A percentile compares a stretch with the other conserved stretches of the same genome.
Evolutionary conservation across 805 yeast species (phyloP).

Genomic region (Candida takata): DNA sequence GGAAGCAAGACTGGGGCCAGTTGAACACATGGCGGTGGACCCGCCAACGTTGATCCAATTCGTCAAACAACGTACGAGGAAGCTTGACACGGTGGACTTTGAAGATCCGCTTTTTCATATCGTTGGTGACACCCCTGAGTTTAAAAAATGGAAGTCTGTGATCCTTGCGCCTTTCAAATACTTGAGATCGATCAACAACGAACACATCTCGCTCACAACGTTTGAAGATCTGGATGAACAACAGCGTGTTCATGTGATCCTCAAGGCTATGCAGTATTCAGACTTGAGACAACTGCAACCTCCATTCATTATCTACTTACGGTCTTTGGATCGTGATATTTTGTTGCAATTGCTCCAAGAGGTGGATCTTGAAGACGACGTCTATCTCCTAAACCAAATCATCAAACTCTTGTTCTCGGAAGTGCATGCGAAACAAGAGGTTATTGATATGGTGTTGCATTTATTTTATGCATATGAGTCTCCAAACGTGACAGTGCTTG

Average conservation of each 20-base stretch:
- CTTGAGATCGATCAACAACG: conserved; percentile 5
- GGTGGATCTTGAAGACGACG: not conserved
- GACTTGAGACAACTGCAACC: not conserved
- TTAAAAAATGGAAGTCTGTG: conserved; percentile 23
- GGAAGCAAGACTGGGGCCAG: conserved; percentile 1
- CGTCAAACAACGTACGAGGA: conserved; percentile 9
- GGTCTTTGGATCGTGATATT: conserved; percentile 1
- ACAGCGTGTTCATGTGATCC: not conserved
- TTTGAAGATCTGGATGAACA: not conserved
- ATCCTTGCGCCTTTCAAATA: conserved; percentile 25
- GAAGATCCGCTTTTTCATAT: conserved; percentile 21
- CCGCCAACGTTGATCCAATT: conserved; percentile 5
- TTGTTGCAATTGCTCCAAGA: conserved; percentile 1
- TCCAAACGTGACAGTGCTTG: conserved; percentile 3
- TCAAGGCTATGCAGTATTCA: not conserved
- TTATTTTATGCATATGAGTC: conserved; percentile 3
- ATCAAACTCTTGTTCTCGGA: conserved; percentile 4
- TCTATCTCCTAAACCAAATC: conserved; percentile 4
- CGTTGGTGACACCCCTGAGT: conserved; percentile 2
- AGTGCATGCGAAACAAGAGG: not conserved
- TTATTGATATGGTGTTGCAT: not conserved
- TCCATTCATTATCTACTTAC: not conserved
- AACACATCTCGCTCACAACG: not conserved
- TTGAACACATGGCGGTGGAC: not conserved
- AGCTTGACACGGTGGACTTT: conserved; percentile 1